Evolutionary conservation across 2,329 filamentous ascomycete species (phyloP).

Genomic region (Amylocarpus encephaloides): DNA sequence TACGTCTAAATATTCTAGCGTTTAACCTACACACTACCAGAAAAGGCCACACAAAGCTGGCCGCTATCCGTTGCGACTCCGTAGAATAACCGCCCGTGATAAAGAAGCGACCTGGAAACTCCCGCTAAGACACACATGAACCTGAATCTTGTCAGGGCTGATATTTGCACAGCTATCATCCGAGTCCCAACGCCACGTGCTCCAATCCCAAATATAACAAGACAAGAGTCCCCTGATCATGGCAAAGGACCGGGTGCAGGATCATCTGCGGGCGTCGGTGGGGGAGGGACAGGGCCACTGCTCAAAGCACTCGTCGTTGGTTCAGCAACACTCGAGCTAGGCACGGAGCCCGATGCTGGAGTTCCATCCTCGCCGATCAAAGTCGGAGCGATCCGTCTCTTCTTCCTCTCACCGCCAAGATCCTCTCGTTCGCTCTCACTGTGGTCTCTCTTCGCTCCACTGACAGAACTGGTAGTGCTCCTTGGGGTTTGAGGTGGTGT

Average conservation of each 20-base stretch:
- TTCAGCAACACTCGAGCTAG: not conserved
- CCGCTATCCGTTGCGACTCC: no score
- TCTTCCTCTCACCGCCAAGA: conserved; percentile 53
- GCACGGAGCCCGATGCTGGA: not conserved
- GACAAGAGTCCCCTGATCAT: not conserved
- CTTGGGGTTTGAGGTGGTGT: conserved; percentile 87
- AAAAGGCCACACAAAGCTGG: no score
- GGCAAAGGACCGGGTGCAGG: not conserved
- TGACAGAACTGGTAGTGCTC: conserved; percentile 51
- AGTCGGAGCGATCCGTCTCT: conserved; percentile 64
- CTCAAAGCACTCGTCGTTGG: not conserved
- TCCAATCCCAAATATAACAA: not conserved
- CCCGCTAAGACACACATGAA: no score
- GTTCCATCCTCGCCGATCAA: conserved; percentile 35
- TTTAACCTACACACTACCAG: no score
- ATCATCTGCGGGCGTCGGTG: not conserved
- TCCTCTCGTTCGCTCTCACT: conserved; percentile 45
- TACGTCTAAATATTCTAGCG: no score
- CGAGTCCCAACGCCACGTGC: no score
- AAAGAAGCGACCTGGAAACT: no score
- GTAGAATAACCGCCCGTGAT: no score
- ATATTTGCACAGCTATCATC: no score
- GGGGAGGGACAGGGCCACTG: no score
- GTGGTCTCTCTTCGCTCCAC: conserved; percentile 49
- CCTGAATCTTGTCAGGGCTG: no score